phyloP scores from a whole-genome alignment of 2,329 filamentous ascomycete genomes.

The Anthostomella pinea region DNA sequence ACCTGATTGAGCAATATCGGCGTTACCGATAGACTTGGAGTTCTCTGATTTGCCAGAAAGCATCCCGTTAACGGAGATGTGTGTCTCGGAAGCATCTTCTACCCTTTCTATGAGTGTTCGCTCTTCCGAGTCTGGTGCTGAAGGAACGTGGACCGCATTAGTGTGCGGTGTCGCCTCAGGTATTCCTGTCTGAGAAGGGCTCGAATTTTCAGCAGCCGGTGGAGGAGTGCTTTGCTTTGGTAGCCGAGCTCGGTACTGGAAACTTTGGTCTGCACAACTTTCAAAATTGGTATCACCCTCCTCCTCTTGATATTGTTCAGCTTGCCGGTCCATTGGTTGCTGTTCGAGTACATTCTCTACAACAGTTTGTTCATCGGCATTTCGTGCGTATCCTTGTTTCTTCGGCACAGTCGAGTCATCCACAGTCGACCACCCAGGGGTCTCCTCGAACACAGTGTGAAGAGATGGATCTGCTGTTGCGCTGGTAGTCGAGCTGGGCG shows the following conservation, averaged over 20 bases:
- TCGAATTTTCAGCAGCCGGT: background rate
- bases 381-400: conserved; percentile 1
- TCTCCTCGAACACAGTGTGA: background rate
- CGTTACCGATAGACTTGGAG: too few species aligned
- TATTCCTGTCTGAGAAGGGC: conserved; percentile 12
- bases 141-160: conserved; percentile 2
- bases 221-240: conserved; percentile 12
- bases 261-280: conserved; percentile 27
- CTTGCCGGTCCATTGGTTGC: conserved; percentile 2
- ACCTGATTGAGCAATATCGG: too few species aligned
- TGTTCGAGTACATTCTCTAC: conserved; percentile 2
- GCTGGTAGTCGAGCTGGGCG: too few species aligned
- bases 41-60: too few species aligned
- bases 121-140: conserved; percentile 2
- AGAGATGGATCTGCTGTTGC: background rate
- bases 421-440: too few species aligned
- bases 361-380: background rate
- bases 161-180: conserved; percentile 10
- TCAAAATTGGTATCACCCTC: conserved; percentile 19
- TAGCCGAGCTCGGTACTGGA: conserved; percentile 27
- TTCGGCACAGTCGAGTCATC: background rate
- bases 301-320: conserved; percentile 1
- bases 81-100: background rate
- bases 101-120: background rate
- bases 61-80: too few species aligned